Base-by-base conservation (phyloP, 2,329 filamentous ascomycete genomes). In the Rhynchosporium secalis region DNA sequence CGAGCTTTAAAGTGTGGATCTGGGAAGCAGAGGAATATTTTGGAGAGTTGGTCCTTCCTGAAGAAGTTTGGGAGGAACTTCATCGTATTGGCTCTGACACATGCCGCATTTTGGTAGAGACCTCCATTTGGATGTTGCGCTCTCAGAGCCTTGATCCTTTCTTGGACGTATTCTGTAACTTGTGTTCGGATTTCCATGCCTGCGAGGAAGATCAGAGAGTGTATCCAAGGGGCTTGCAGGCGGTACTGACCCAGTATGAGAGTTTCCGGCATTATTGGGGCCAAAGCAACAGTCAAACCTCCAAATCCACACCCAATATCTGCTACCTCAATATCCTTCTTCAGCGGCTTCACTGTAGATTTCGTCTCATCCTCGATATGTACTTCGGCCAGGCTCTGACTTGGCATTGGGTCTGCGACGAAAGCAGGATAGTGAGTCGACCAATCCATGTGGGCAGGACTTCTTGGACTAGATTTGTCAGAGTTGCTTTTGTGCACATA, bases 21-120 rank as follows among this genome's bases (percentile, higher is more conserved):
- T 0, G 95, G 95, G 74, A 99, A 99, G 80, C 95, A 99, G 71
- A 99, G 90, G 76, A 99, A 99, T 73, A 98, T 91, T 74, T 96
- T 96, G 66, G 83, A 85, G 13, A 99, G 85, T 74, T 97, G 93
- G 13, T 78, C 81, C 72, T 88, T 90, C 60, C 78, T 80, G 81
- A 99, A 98, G 81, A 97, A 96, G 74, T 99, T 98, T 65, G 96
- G 94, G n/a, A 99, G 81, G 76, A 98, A 99, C 76, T 99, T 99
- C 95, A 99, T 99, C 4, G 92, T 91, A 79, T 99, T 99, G 68
- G 91, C 91, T 65, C 95, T 88, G 54, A 99, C 80, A 73, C 92
- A 96, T 40, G 90, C 87, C 59, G 94, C 88, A 75, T 99, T 99
- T 73, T 96, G 89, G 75, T 92, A 98, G 52, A 79, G 76, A 56